A percentile compares a stretch with the other conserved stretches of the same genome.
These are phyloP conservation scores for Moricandia moricandioides DNA, from an alignment of 345 rosid species.

Conservation along the genomic window DNA sequence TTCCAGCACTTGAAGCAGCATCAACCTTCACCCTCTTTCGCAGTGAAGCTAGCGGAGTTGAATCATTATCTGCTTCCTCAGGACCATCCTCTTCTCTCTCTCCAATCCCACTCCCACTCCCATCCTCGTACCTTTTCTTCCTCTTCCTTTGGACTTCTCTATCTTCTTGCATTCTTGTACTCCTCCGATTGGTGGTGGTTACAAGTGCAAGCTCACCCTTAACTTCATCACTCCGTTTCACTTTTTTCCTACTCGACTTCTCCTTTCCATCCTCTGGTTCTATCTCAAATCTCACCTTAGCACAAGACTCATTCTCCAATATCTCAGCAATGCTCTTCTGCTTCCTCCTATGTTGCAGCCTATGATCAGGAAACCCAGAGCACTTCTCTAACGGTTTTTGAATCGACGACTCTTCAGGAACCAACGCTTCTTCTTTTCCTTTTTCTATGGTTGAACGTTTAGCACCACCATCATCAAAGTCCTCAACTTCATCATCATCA, in stretches of 20 bases:
- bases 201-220: slow-evolving; percentile 19
- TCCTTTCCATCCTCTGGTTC: slow-evolving; percentile 15
- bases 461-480: not conserved
- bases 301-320: slow-evolving; percentile 42
- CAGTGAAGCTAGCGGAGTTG: slow-evolving; percentile 30
- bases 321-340: slow-evolving; percentile 90
- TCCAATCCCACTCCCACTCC: slow-evolving; percentile 3
- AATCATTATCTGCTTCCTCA: slow-evolving; percentile 29
- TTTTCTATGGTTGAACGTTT: slow-evolving; percentile 15
- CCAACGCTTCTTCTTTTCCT: slow-evolving; percentile 34
- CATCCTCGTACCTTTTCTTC: slow-evolving; percentile 29
- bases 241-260: slow-evolving; percentile 38
- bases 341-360: slow-evolving; percentile 50
- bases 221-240: slow-evolving; percentile 30
- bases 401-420: slow-evolving; percentile 16
- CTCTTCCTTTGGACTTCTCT: slow-evolving; percentile 30
- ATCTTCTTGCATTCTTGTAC: slow-evolving; percentile 23
- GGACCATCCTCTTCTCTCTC: slow-evolving; percentile 13
- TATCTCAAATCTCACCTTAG: slow-evolving; percentile 30
- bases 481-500: slow-evolving; percentile 34
- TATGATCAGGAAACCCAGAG: slow-evolving; percentile 40
- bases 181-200: slow-evolving; percentile 2
- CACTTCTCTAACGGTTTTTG: slow-evolving; percentile 38
- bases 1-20: slow-evolving; percentile 19
- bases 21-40: slow-evolving; percentile 30